Percentiles rank a stretch among this genome's conserved stretches.
These are phyloP conservation scores for Betula pendula DNA, from an alignment of 306 rosid species.

Conservation along the genomic window DNA sequence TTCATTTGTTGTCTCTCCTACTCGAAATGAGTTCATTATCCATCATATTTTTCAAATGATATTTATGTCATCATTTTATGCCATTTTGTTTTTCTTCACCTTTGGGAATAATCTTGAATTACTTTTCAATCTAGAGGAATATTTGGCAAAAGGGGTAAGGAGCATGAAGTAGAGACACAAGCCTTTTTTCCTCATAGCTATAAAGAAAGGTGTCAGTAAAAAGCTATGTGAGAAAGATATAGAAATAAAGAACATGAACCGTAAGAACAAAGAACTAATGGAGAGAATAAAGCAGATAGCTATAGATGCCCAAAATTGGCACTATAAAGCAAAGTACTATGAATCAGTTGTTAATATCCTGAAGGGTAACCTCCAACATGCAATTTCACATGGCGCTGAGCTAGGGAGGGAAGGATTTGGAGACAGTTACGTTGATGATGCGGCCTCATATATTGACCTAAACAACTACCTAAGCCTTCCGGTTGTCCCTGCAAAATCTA, in stretches of 20 bases:
- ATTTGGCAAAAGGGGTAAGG: slow-evolving; percentile 70
- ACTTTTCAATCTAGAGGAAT: no score
- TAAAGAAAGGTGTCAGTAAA: slow-evolving; percentile 65
- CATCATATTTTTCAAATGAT: no score
- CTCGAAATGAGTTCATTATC: no score
- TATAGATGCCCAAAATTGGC: slow-evolving; percentile 84
- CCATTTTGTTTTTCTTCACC: no score
- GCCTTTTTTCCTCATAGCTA: slow-evolving; percentile 55
- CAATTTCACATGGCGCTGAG: slow-evolving; percentile 63
- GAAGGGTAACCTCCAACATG: slow-evolving; percentile 79
- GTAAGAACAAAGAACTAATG: slow-evolving; percentile 64
- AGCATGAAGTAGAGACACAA: slow-evolving; percentile 76
- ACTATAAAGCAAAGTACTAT: slow-evolving; percentile 73
- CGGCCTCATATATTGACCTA: slow-evolving; percentile 61
- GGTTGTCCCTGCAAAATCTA: no score
- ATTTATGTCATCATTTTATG: no score
- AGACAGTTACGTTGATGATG: slow-evolving; percentile 85
- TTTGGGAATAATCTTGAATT: no score
- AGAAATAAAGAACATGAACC: slow-evolving; percentile 70
- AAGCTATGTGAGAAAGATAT: slow-evolving; percentile 67
- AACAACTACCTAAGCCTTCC: no score
- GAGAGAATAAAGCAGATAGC: slow-evolving; percentile 86
- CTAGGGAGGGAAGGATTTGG: slow-evolving; percentile 93
- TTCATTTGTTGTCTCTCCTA: no score
- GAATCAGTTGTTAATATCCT: slow-evolving; percentile 76